These are phyloP conservation scores for Fusarium sp. DNA, from an alignment of 2,329 filamentous ascomycete genomes.

Conservation along the genomic window DNA sequence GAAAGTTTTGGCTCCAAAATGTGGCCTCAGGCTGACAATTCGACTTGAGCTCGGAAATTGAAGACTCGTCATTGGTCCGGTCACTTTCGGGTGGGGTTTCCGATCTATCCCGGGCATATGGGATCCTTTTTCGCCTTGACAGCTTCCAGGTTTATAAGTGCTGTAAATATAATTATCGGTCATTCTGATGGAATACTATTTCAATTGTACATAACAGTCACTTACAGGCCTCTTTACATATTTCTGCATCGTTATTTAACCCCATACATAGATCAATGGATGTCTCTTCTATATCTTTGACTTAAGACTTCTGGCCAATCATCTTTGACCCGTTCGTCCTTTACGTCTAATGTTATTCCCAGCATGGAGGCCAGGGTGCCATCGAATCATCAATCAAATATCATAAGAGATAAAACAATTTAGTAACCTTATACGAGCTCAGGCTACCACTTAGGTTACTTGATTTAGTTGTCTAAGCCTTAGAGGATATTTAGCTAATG, in stretches of 20 bases:
- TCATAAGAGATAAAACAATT: background rate
- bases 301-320: constrained; percentile 37
- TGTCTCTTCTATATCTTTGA: background rate
- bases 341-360: constrained; percentile 12
- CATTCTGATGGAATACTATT: constrained; percentile 2
- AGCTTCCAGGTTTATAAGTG: constrained; percentile 23
- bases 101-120: constrained; percentile 48
- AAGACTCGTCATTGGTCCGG: constrained; percentile 56
- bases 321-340: constrained; percentile 42
- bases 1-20: constrained; percentile 55
- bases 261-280: constrained; percentile 24
- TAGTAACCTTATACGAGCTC: background rate
- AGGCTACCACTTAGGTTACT: background rate
- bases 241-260: background rate
- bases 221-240: no score
- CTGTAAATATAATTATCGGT: background rate
- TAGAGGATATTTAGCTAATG: constrained; percentile 55
- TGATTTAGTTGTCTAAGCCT: background rate
- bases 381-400: background rate
- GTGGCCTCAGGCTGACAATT: constrained; percentile 58
- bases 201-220: background rate
- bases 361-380: background rate
- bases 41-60: constrained; percentile 59
- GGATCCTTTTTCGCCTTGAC: constrained; percentile 24
- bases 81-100: constrained; percentile 41